These are phyloP conservation scores for Wallacemonas sp. DNA, from an alignment of 208 protist genomes.

Conservation along the genomic window DNA sequence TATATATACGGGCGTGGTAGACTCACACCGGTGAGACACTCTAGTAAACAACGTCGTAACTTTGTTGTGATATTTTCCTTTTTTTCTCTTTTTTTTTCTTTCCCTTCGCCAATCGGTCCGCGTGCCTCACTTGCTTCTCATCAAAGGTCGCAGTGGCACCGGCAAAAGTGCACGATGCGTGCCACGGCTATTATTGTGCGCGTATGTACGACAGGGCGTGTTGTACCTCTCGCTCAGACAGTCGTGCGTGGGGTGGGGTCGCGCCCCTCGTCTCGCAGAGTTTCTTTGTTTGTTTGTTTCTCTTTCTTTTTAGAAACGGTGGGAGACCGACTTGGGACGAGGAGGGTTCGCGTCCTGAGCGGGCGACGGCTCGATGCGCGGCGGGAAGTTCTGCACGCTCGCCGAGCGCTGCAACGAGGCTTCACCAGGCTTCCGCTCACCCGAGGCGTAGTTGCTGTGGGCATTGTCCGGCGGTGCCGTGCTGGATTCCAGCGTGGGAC, in stretches of 20 bases:
- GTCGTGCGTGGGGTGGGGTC: too few relatives aligned
- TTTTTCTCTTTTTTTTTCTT: background rate
- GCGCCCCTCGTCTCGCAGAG: too few relatives aligned
- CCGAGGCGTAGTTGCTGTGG: conserved; percentile 47
- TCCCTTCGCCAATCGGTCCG: background rate
- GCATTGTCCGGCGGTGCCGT: conserved; percentile 52
- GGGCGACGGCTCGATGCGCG: conserved; percentile 67
- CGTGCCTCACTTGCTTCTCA: too few relatives aligned
- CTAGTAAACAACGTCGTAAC: background rate
- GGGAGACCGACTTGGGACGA: conserved; percentile 59
- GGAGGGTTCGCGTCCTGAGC: conserved; percentile 73
- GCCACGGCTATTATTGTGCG: too few relatives aligned
- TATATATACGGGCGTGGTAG: background rate
- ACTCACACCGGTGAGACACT: background rate
- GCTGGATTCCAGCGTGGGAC: conserved; percentile 21
- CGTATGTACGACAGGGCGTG: too few relatives aligned
- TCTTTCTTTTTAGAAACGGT: conserved; percentile 26
- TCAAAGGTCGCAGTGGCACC: too few relatives aligned
- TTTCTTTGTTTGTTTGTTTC: conserved; percentile 1
- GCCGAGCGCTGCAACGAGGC: conserved; percentile 72
- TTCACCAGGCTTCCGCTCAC: conserved; percentile 54
- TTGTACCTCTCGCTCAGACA: too few relatives aligned
- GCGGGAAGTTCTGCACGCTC: conserved; percentile 47
- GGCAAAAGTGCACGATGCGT: too few relatives aligned
- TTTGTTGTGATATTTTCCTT: background rate